A percentile compares a stretch with the other conserved stretches of the same genome.
Conservation (phyloP, 192 early-diverging fungal genomes). For the Backusella circina region DNA sequence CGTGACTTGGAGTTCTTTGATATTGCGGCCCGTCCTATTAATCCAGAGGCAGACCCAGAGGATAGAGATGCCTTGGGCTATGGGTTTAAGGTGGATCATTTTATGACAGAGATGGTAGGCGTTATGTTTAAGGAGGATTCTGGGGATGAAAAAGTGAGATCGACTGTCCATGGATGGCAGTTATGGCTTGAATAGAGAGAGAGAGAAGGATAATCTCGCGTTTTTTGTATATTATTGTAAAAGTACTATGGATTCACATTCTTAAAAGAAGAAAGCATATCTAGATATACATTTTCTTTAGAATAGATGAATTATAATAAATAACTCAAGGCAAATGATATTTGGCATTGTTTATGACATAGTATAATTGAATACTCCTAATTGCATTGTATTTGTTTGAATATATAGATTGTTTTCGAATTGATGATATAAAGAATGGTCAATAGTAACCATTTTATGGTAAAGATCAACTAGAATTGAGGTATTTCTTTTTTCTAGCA, state of each 20-base stretch:
- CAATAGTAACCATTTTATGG: no score
- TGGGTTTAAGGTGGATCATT: constrained; percentile 64
- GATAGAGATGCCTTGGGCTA: constrained; percentile 51
- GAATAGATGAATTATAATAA: not conserved
- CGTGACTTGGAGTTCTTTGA: constrained; percentile 83
- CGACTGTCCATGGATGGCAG: constrained; percentile 79
- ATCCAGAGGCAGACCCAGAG: constrained; percentile 36
- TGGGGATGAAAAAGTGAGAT: constrained; percentile 71
- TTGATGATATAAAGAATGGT: no score
- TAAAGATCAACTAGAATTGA: not conserved
- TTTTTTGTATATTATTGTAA: not conserved
- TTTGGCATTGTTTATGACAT: no score
- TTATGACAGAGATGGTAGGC: constrained; percentile 63
- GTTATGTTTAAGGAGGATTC: constrained; percentile 89
- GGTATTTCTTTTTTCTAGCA: not conserved
- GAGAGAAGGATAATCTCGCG: not conserved
- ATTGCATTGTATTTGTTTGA: no score
- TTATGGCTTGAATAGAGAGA: constrained; percentile 38
- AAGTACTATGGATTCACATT: not conserved
- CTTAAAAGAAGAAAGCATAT: not conserved
- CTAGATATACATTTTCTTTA: not conserved
- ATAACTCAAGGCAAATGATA: not conserved
- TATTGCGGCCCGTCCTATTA: constrained; percentile 46
- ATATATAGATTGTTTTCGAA: no score
- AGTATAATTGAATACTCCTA: not conserved